Base-by-base conservation (phyloP, 208 protist genomes). In the Crithidia brevicula region DNA sequence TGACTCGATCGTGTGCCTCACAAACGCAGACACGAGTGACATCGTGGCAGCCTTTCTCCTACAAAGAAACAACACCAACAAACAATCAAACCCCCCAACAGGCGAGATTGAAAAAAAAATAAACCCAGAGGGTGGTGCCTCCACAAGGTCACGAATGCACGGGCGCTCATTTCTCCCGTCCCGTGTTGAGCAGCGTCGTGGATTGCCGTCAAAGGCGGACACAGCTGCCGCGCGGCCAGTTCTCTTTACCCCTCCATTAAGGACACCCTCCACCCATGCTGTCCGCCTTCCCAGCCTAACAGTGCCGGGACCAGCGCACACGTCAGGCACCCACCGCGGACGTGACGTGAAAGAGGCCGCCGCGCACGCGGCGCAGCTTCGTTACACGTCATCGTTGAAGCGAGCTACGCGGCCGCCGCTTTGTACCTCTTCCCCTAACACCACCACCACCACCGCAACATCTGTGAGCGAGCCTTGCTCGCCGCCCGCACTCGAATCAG, bases 371-470 rank as follows among this genome's bases (percentile, higher is more conserved):
- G 58, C 58, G 3, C 58, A 31, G 8, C 27, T 27, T 7, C 58
- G 58, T 3, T 64, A 64, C 43, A 64, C 58, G 18, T 64, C 58
- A 3, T 64, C 58, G 58, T 45, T 64, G 28, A 64, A 64, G 28
- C 2, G 36, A 13, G 42, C 22, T 15, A 36, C 42, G 22, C 53
- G 36, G 9, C 16, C 40, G 56, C 25, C 40, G 9, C 2, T 22
- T 11, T 10, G n/a, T n/a, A n/a, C n/a, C n/a, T n/a, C n/a, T n/a
- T n/a, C n/a, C 42, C 6, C 42, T 18, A 18, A 9, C 13, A 47
- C 42, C 42, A 9, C 42, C 13, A 47, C 13, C 42, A 1, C 36
- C 36, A 40, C 36, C 36, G 36, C 8, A 13, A 40, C 36, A 0
- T 40, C 36, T 40, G 36, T 13, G 36, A 40, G 15, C 15, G 36